Base-by-base conservation (phyloP, 202 grass and related monocot species). In the Bolboschoenoplectus hybrid region DNA sequence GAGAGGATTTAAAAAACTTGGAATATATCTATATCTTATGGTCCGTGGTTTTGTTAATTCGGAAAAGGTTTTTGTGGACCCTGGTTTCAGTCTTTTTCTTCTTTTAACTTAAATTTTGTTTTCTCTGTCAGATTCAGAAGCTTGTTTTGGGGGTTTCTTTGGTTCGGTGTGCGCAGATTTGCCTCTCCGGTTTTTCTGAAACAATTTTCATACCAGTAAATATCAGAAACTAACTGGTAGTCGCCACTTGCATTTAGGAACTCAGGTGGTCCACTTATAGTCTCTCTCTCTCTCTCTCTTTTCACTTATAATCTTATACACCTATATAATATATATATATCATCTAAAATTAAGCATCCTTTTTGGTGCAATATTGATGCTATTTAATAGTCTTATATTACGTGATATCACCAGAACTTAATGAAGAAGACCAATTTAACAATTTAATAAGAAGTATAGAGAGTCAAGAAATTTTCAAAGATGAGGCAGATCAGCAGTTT, bases 141-240 rank as follows among this genome's bases (percentile, higher is more conserved):
- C 45, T 71, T 66, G 82, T 84, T 13, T 84, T 68, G 34, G 5
- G 64, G 64, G 16, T 84, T 84, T 40, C 20, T 70, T 84, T 70
- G 65, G 61, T 71, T 19, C 64, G 4, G 82, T 84, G 82, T 84
- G 47, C 81, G 40, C 67, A 9, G 49, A 67, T 70, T 71, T 43
- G 7, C 51, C 38, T 69, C 82, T 56, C 82, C 14, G 65, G 49
- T 70, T 71, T 84, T 64, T 45, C 11, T 36, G 73, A 61, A 80
- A 58, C 36, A 43, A 41, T 57, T 57, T 74, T 20, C 7, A 16
- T 58, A 58, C 55, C 11, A 10, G 52, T 56, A 26, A 26, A 26
- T 26, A 26, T 26, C 26, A 26, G 26, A 26, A 26, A 26, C 26
- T 26, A 26, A 26, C 26, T 26, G 26, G 26, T 26, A 26, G 26